Evolutionary conservation across 768 basidiomycete genomes (phyloP), one percentile per base, ranked within the genome.

Genomic region (Trametes punicea): DNA sequence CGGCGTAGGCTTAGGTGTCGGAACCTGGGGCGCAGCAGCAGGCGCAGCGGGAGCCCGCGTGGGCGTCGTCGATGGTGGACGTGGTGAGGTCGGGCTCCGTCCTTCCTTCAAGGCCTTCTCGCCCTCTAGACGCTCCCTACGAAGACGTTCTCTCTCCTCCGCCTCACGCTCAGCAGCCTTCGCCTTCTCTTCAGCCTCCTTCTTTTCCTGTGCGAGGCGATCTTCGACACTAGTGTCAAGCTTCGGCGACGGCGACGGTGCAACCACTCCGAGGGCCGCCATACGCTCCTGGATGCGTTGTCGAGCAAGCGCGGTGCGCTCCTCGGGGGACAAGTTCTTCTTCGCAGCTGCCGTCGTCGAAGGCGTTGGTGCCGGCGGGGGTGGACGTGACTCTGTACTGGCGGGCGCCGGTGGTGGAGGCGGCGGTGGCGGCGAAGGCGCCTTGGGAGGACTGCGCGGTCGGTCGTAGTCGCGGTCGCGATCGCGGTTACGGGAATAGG

Each of bases 111-210:
- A 58, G 0, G 82, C 84, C 67, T 82, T 86, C 70, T 90, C 93
- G 31, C 77, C 81, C 41, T 88, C 89, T 34, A 98, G 68, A 47
- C 90, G 77, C 62, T 90, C 88, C 60, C 75, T 78, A 41, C 96
- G 78, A 38, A 81, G 69, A 46, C 78, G 77, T 64, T 93, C 91
- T 53, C 94, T 77, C 58, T 90, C 90, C 61, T 88, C 87, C 2
- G 88, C 87, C 63, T 89, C 85, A 59, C 79, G 79, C 69, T 97
- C 94, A 0, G 93, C 94, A 45, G 78, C 74, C 53, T 77, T 80
- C 0, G 81, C 82, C 69, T 90, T 92, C 68, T 92, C 90, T 61
- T 93, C 94, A 0, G 95, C 95, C 67, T 97, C 96, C 67, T 81
- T 85, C 76, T 88, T 90, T 66, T 98, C 96, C 63, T 84, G 78